Conservation (phyloP, 2,329 filamentous ascomycete species). For the Fonsecaea erecta region DNA sequence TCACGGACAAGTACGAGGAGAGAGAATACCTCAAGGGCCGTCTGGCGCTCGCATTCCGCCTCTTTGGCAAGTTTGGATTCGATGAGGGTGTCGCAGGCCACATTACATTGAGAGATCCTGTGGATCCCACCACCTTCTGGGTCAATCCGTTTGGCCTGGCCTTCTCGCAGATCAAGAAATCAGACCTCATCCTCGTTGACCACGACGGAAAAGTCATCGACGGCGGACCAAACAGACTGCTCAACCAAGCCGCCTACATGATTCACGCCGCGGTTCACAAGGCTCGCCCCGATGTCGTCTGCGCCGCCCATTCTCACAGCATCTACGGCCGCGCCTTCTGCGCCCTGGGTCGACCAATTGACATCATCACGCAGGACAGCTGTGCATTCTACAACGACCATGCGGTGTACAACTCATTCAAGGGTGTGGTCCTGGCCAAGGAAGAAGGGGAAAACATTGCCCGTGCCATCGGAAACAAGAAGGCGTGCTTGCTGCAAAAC, state of each 20-base stretch:
- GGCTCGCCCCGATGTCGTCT: conserved; percentile 63
- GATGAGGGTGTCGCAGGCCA: conserved; percentile 66
- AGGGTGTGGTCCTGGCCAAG: conserved; percentile 47
- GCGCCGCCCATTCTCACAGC: conserved; percentile 63
- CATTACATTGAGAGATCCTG: conserved; percentile 60
- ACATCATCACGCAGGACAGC: conserved; percentile 64
- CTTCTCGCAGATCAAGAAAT: conserved; percentile 45
- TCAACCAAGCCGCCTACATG: conserved; percentile 59
- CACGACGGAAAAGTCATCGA: conserved; percentile 48
- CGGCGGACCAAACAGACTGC: conserved; percentile 47
- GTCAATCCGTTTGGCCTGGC: conserved; percentile 35
- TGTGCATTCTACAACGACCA: conserved; percentile 57
- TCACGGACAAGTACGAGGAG: conserved; percentile 43
- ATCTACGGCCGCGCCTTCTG: conserved; percentile 67
- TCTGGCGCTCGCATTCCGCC: conserved; percentile 61
- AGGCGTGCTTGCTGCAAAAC: conserved; percentile 50
- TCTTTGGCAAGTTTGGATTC: conserved; percentile 63
- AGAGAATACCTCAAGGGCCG: conserved; percentile 48
- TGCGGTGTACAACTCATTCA: conserved; percentile 45
- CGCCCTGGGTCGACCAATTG: conserved; percentile 62
- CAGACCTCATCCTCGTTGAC: conserved; percentile 49
- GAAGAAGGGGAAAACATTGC: conserved; percentile 49
- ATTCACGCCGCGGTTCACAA: conserved; percentile 65
- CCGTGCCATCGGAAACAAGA: conserved; percentile 46
- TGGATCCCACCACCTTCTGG: conserved; percentile 60